Conservation (phyloP, 257 asterid genomes). For the Solanum pinnatisectum region DNA sequence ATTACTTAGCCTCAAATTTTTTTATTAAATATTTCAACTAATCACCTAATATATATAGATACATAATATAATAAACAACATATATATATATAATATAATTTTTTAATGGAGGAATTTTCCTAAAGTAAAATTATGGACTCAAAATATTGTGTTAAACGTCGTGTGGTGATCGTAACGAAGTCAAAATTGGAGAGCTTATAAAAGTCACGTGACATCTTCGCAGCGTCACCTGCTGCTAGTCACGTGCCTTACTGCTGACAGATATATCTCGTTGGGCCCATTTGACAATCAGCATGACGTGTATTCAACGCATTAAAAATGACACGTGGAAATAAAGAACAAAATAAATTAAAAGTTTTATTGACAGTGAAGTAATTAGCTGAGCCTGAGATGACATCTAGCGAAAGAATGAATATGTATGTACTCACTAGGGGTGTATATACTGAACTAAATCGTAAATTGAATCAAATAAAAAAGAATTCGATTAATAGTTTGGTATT, state of each 20-base stretch:
- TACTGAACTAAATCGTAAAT: too few relatives aligned
- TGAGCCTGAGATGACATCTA: neutral
- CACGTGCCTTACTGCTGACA: constrained; percentile 19
- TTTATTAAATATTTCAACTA: too few relatives aligned
- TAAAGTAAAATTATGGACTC: neutral
- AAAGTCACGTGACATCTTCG: constrained; percentile 38
- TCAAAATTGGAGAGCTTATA: neutral
- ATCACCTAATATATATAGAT: too few relatives aligned
- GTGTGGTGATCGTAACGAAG: neutral
- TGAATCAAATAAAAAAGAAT: too few relatives aligned
- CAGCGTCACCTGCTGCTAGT: constrained; percentile 19
- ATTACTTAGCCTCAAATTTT: too few relatives aligned
- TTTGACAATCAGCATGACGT: neutral
- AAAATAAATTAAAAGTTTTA: neutral
- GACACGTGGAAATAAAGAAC: neutral
- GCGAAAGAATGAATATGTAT: neutral
- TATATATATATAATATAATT: too few relatives aligned
- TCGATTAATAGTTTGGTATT: too few relatives aligned
- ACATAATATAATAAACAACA: too few relatives aligned
- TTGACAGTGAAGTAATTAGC: neutral
- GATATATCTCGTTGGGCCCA: neutral
- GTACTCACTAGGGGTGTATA: too few relatives aligned
- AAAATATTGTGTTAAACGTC: neutral
- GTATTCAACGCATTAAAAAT: neutral
- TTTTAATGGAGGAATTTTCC: too few relatives aligned